These are phyloP conservation scores for Epichloe elymi DNA, from an alignment of 2,329 filamentous ascomycete species.

Conservation along the genomic window DNA sequence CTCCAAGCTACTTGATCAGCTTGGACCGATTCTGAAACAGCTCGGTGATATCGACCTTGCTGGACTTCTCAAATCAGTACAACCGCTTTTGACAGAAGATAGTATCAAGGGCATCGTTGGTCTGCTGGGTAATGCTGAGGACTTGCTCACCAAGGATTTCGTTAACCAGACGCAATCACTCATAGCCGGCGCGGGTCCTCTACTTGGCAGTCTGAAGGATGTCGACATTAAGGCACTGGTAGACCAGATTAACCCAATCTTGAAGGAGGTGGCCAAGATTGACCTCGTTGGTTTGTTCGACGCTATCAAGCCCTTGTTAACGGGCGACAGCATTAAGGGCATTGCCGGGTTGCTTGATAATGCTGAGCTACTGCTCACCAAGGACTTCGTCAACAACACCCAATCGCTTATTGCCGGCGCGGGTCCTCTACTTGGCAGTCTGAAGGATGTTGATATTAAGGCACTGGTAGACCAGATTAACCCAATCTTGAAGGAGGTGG, in stretches of 20 bases:
- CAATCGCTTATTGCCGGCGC: conserved; percentile 9
- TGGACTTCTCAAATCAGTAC: conserved; percentile 1
- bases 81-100: conserved; percentile 10
- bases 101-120: conserved; percentile 11
- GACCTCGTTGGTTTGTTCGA: conserved; percentile 4
- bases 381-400: conserved; percentile 12
- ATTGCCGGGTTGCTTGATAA: conserved; percentile 5
- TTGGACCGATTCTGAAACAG: conserved; percentile 3
- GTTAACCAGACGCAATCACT: conserved; percentile 9
- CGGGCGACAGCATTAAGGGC: conserved; percentile 11
- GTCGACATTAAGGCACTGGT: conserved; percentile 11
- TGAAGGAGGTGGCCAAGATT: conserved; percentile 8
- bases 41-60: conserved; percentile 4
- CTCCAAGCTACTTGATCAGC: conserved; percentile 3
- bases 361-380: conserved; percentile 3
- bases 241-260: conserved; percentile 15
- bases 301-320: conserved; percentile 9
- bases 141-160: conserved; percentile 8
- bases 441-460: conserved; percentile 19
- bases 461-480: conserved; percentile 7
- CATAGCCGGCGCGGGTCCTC: conserved; percentile 14
- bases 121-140: conserved; percentile 2
- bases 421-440: conserved; percentile 19
- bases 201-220: conserved; percentile 22
- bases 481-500: conserved; percentile 16